These are phyloP conservation scores for Sporothrix phasma DNA, from an alignment of 2,329 filamentous ascomycete species.

Conservation along the genomic window DNA sequence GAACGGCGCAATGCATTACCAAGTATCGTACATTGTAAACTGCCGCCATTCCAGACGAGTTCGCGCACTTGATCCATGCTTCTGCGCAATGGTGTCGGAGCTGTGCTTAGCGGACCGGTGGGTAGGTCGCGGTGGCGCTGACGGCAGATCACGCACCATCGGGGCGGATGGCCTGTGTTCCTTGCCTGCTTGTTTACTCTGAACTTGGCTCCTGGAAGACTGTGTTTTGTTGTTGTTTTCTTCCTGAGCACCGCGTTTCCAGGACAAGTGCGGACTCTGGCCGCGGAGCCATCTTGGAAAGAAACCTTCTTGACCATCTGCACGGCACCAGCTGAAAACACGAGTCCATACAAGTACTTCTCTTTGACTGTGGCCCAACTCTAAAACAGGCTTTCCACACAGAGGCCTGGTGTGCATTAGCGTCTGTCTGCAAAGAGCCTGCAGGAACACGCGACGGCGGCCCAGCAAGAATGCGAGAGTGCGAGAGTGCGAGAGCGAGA, in stretches of 20 bases:
- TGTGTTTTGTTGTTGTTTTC: neutral
- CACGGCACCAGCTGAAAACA: neutral
- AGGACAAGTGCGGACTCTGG: neutral
- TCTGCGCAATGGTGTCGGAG: neutral
- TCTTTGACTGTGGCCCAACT: too few relatives aligned
- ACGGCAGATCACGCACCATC: conserved; percentile 14
- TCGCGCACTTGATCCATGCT: neutral
- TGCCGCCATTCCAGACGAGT: neutral
- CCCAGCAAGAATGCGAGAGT: too few relatives aligned
- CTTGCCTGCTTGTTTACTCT: neutral
- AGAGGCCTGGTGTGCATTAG: neutral
- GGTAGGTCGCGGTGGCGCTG: conserved; percentile 7
- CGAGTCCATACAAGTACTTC: neutral
- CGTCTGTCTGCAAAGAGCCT: conserved; percentile 10
- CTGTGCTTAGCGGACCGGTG: neutral
- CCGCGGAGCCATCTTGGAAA: too few relatives aligned
- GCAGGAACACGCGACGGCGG: conserved; percentile 7
- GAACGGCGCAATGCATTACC: conserved; percentile 1
- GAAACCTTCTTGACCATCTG: neutral
- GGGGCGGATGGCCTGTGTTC: neutral
- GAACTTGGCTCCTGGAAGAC: neutral
- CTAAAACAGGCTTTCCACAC: neutral
- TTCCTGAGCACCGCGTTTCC: neutral
- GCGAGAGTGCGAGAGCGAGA: too few relatives aligned
- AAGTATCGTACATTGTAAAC: conserved; percentile 4